Percentiles rank a stretch among this genome's conserved stretches.
phyloP scores from a whole-genome alignment of 129 eudicot genomes.

The Daucus carota region DNA sequence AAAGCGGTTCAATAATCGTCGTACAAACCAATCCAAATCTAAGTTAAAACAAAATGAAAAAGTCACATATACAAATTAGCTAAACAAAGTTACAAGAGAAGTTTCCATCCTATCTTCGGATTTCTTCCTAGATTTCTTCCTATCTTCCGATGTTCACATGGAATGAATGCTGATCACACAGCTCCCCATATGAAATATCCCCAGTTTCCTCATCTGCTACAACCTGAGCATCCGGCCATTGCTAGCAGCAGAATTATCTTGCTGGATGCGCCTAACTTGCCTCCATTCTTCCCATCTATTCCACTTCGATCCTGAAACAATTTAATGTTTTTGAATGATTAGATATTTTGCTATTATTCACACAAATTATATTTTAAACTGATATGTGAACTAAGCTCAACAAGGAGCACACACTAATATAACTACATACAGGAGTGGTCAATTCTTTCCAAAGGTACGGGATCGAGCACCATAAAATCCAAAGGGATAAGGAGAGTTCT shows the following conservation, averaged over 20 bases:
- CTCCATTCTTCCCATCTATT: slow-evolving; percentile 64
- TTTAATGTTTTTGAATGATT: neutral
- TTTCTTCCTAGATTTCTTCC: too few relatives aligned
- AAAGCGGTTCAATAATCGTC: too few relatives aligned
- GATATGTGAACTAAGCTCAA: neutral
- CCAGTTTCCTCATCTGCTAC: slow-evolving; percentile 49
- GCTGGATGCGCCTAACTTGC: slow-evolving; percentile 37
- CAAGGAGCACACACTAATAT: neutral
- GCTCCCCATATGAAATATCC: slow-evolving; percentile 63
- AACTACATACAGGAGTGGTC: neutral
- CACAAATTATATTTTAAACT: neutral
- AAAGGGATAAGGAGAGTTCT: too few relatives aligned
- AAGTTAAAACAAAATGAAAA: too few relatives aligned
- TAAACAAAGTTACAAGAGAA: too few relatives aligned
- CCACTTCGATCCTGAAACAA: slow-evolving; percentile 67
- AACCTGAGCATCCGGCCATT: slow-evolving; percentile 22
- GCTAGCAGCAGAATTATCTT: slow-evolving; percentile 21
- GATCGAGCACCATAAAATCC: too few relatives aligned
- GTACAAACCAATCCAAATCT: too few relatives aligned
- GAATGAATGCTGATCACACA: slow-evolving; percentile 87
- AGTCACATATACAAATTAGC: too few relatives aligned
- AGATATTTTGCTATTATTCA: neutral
- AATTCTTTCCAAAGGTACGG: neutral
- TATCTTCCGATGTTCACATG: slow-evolving; percentile 93
- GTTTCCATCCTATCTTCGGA: too few relatives aligned